phyloP scores from a whole-genome alignment of 139 green algal species.

The Chlamydomonas schloesseri region DNA sequence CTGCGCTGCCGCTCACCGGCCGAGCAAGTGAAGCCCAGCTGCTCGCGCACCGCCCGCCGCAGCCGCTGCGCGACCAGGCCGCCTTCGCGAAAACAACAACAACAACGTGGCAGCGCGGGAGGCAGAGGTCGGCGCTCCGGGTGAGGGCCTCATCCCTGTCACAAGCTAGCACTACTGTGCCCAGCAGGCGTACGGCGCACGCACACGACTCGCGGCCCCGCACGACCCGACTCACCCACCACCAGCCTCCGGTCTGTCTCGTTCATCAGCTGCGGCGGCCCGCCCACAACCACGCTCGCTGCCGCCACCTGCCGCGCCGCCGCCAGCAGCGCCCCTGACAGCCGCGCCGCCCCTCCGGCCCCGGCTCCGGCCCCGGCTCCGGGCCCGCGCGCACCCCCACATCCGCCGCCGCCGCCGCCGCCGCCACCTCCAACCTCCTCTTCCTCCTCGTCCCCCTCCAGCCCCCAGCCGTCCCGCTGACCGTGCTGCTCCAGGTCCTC shows the following conservation, averaged over 20 bases:
- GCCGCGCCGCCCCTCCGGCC: background rate
- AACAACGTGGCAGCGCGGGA: no score
- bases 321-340: background rate
- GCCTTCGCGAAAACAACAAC: no score
- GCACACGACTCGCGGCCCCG: no score
- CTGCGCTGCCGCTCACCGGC: no score
- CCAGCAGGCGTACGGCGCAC: no score
- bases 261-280: constrained; percentile 52
- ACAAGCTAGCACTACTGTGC: no score
- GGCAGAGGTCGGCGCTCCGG: no score
- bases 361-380: background rate
- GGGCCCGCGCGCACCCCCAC: no score
- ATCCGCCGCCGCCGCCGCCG: background rate
- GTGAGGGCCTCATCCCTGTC: no score
- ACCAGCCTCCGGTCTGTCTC: constrained; percentile 79
- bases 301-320: background rate
- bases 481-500: background rate
- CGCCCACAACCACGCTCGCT: constrained; percentile 60
- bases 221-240: constrained; percentile 68
- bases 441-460: background rate
- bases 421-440: background rate
- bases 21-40: constrained; percentile 64
- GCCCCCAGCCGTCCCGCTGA: background rate
- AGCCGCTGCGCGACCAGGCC: constrained; percentile 70
- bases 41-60: constrained; percentile 60